phyloP scores from a whole-genome alignment of 2,329 filamentous ascomycete species.

The Lachnellula cervina region DNA sequence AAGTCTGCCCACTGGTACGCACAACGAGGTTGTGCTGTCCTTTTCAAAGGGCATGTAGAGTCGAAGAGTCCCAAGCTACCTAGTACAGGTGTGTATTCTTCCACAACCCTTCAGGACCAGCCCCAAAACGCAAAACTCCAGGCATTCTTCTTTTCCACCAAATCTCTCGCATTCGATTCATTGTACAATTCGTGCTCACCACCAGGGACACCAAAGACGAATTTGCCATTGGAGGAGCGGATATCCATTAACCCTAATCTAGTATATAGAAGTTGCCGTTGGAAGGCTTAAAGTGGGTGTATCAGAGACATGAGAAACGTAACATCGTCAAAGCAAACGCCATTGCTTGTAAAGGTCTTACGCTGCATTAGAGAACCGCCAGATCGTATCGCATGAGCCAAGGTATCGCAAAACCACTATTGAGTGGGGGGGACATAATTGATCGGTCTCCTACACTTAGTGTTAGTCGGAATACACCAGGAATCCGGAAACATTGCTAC shows the following conservation, averaged over 20 bases:
- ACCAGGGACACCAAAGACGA: neutral
- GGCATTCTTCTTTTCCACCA: neutral
- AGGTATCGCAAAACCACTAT: slow-evolving; percentile 14
- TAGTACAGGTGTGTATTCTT: neutral
- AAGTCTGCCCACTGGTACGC: neutral
- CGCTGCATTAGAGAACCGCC: slow-evolving; percentile 22
- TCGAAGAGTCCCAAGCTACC: neutral
- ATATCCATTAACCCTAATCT: slow-evolving; percentile 30
- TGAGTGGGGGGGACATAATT: slow-evolving; percentile 22
- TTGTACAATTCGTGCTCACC: neutral
- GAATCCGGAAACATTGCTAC: slow-evolving; percentile 32
- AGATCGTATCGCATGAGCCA: slow-evolving; percentile 20
- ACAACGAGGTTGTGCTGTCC: neutral
- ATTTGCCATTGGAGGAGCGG: slow-evolving; percentile 14
- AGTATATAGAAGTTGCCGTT: slow-evolving; percentile 25
- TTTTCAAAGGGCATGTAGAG: neutral
- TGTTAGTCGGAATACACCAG: slow-evolving; percentile 11
- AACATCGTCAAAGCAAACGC: slow-evolving; percentile 31
- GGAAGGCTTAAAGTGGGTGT: slow-evolving; percentile 22
- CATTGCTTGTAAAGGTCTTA: slow-evolving; percentile 22
- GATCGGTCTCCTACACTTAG: slow-evolving; percentile 28
- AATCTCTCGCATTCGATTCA: neutral
- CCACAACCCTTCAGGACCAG: neutral
- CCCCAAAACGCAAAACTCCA: neutral
- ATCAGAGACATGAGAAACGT: slow-evolving; percentile 30